Evolutionary conservation across 116 monocot species (phyloP).

Genomic region (Posidonia oceanica): DNA sequence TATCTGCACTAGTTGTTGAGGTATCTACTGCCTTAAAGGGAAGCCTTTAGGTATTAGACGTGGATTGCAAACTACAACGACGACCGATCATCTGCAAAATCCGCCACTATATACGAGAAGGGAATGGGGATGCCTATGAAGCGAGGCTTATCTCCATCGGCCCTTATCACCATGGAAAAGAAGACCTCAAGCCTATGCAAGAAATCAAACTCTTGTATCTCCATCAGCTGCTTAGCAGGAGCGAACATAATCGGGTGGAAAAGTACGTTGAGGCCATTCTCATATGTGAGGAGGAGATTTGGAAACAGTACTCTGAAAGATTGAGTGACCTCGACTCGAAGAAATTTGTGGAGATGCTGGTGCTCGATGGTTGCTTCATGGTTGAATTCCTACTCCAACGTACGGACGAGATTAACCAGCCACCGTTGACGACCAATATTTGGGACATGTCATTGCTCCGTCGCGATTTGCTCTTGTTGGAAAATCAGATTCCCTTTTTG

Average conservation of each 20-base stretch:
- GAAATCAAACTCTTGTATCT: slow-evolving; percentile 16
- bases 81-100: slow-evolving; percentile 11
- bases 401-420: not conserved
- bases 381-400: slow-evolving; percentile 9
- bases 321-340: not conserved
- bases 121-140: slow-evolving; percentile 7
- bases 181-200: slow-evolving; percentile 11
- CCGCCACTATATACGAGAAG: not conserved
- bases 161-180: slow-evolving; percentile 15
- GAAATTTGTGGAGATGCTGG: slow-evolving; percentile 21
- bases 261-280: not conserved
- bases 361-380: slow-evolving; percentile 35
- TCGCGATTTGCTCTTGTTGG: slow-evolving; percentile 28
- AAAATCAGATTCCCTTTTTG: too few species aligned
- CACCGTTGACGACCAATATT: not conserved
- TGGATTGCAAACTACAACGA: too few species aligned
- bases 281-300: not conserved
- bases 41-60: too few species aligned
- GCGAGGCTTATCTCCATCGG: slow-evolving; percentile 24
- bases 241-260: not conserved
- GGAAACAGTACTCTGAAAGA: slow-evolving; percentile 9
- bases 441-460: not conserved
- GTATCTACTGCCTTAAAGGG: too few species aligned
- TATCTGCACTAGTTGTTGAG: too few species aligned
- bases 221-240: slow-evolving; percentile 6